phyloP scores from a whole-genome alignment of 495 filamentous ascomycete genomes.

The Aspergillus conjunctus region DNA sequence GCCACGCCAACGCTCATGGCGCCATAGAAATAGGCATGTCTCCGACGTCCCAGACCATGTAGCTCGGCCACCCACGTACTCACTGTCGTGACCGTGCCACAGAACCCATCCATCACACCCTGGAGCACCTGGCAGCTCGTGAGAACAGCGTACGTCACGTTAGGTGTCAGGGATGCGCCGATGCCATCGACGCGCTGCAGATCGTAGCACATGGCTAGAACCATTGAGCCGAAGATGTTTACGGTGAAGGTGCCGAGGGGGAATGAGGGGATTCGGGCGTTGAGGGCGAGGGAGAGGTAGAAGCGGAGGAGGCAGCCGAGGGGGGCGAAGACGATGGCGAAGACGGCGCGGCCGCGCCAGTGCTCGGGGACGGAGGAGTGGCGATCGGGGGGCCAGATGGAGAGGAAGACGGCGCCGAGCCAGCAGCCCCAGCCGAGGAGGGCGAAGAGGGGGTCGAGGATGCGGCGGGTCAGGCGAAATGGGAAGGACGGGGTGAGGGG shows the following conservation, averaged over 20 bases:
- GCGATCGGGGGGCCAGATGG: conserved; percentile 72
- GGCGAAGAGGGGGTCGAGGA: conserved; percentile 65
- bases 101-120: conserved; percentile 88
- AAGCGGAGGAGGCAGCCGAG: conserved; percentile 77
- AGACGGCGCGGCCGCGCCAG: conserved; percentile 76
- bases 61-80: conserved; percentile 89
- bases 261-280: conserved; percentile 56
- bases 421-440: conserved; percentile 71
- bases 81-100: conserved; percentile 87
- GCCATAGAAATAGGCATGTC: conserved; percentile 78
- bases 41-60: conserved; percentile 58
- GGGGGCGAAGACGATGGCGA: conserved; percentile 85
- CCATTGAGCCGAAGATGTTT: conserved; percentile 74
- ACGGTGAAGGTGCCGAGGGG: conserved; percentile 88
- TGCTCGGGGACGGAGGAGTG: conserved; percentile 28
- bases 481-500: conserved; percentile 59
- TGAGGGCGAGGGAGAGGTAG: conserved; percentile 30
- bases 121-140: conserved; percentile 79
- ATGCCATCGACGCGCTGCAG: conserved; percentile 60
- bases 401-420: conserved; percentile 76
- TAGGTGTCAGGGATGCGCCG: conserved; percentile 26
- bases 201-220: conserved; percentile 69
- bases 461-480: conserved; percentile 53
- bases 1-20: conserved; percentile 62
- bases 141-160: conserved; percentile 13